Evolutionary conservation across 2,329 filamentous ascomycete genomes (phyloP).

Genomic region (Phialemonium atrogriseum): DNA sequence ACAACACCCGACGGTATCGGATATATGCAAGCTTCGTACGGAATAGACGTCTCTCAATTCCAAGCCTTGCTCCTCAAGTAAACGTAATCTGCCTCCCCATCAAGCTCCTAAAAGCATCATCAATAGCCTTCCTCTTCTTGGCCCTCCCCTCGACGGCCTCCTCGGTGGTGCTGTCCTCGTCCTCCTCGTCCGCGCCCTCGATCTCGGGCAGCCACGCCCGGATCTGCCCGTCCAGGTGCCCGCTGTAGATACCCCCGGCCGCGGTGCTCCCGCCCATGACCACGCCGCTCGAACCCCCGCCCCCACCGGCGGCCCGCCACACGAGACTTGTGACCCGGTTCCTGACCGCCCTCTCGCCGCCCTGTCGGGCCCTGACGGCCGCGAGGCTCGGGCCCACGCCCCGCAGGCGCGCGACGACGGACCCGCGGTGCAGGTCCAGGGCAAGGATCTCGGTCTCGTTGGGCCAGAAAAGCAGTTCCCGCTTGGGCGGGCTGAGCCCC

Average conservation of each 20-base stretch:
- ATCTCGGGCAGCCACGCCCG: conserved; percentile 64
- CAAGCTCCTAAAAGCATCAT: conserved; percentile 71
- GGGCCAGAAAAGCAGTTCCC: conserved; percentile 69
- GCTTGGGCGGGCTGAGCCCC: conserved; percentile 42
- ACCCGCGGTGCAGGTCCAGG: conserved; percentile 72
- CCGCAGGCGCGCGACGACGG: conserved; percentile 60
- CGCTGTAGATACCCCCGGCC: conserved; percentile 61
- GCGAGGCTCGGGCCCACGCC: conserved; percentile 49
- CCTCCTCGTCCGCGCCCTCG: conserved; percentile 29
- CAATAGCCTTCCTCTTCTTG: conserved; percentile 68
- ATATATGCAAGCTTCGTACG: not conserved
- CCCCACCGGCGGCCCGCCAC: conserved; percentile 60
- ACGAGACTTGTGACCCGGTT: conserved; percentile 67
- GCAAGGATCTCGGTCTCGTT: conserved; percentile 74
- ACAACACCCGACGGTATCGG: too few relatives aligned
- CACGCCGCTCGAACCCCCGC: conserved; percentile 45
- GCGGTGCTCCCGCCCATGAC: conserved; percentile 51
- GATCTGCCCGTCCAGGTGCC: conserved; percentile 77
- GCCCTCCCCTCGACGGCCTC: conserved; percentile 44
- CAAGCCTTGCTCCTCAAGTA: too few relatives aligned
- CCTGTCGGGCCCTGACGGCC: conserved; percentile 33
- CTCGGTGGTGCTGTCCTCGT: conserved; percentile 31
- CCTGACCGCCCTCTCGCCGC: conserved; percentile 48
- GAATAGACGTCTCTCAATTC: not conserved
- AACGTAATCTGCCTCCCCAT: conserved; percentile 66